These are phyloP conservation scores for Xylariaceae sp. DNA, from an alignment of 2,329 filamentous ascomycete genomes.

Conservation along the genomic window DNA sequence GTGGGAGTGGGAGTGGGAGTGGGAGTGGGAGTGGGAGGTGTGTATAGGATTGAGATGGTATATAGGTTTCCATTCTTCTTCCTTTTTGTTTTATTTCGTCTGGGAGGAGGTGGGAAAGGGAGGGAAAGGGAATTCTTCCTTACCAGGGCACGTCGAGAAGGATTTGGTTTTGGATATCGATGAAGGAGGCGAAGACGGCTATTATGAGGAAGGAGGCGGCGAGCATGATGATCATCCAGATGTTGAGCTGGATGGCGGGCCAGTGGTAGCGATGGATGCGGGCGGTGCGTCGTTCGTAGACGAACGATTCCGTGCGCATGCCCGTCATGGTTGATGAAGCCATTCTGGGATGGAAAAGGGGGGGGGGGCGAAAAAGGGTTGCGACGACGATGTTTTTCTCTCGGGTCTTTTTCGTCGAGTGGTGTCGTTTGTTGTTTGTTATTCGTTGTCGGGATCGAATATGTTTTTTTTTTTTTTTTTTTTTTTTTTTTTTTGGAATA, in stretches of 20 bases:
- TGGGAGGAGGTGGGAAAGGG: not conserved
- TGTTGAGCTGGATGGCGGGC: conserved; percentile 61
- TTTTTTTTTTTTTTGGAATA: not conserved
- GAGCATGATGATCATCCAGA: conserved; percentile 63
- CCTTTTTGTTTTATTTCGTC: not conserved
- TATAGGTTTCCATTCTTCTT: not conserved
- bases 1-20: no score
- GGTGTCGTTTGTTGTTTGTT: no score
- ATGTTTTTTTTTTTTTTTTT: no score
- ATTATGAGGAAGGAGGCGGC: conserved; percentile 53
- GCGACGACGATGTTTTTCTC: no score
- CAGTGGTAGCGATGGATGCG: conserved; percentile 59
- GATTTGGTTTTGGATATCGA: conserved; percentile 53
- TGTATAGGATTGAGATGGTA: not conserved
- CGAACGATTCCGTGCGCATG: conserved; percentile 33
- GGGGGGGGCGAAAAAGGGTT: not conserved
- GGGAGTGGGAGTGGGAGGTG: not conserved
- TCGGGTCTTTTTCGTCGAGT: no score
- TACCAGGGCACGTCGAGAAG: conserved; percentile 55
- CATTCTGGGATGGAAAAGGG: conserved; percentile 25
- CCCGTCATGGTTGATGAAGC: conserved; percentile 35
- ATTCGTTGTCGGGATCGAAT: not conserved
- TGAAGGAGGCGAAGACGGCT: conserved; percentile 56
- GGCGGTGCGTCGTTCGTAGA: conserved; percentile 40
- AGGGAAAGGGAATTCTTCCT: conserved; percentile 20